Evolutionary conservation across 371 early-diverging fungal genomes (phyloP), one percentile per base, ranked within the genome.

Genomic region (Gilbertella persicaria): DNA sequence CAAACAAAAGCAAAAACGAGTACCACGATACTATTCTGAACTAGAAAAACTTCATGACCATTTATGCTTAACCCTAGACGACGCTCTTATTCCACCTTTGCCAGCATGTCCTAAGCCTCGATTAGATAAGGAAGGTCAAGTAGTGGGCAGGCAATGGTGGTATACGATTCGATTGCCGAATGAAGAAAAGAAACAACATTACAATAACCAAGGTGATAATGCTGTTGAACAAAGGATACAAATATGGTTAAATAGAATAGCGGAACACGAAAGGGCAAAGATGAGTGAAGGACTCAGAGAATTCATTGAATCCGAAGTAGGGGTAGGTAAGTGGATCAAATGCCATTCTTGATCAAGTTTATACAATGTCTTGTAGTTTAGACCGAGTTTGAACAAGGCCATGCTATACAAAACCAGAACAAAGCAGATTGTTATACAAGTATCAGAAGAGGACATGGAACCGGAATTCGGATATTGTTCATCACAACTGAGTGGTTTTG

Each of bases 251-350:
- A 52, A 69, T 58, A 59, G 69, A 37, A 59, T 77, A 40, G 50
- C 66, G n/a, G 43, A 55, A 19, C 69, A 77, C 47, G 56, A 53
- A 25, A 58, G 73, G 19, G 45, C 55, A 8, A 55, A 65, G n/a
- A 40, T 35, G n/a, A 71, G 66, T 25, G 71, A 77, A 60, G 71
- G 62, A 7, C 38, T 77, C 25, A 62, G 71, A 33, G 77, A 73
- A 48, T 77, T 77, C 60, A 58, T 77, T 12, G 77, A 77, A 50
- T 71, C 69, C 47, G 77, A 77, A 59, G 55, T 69, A 24, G 77
- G 77, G 57, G 75, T 75, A 69, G 56, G 59, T 59, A 60, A 61
- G 64, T n/a, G 25, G 19, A 14, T 17, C 12, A 1, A 10, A 16
- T 5, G 21, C 14, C 12, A 26, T 14, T 26, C 21, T 26, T 6